Base-by-base conservation (phyloP, 2,329 filamentous ascomycete species). In the Epichloe elymi region DNA sequence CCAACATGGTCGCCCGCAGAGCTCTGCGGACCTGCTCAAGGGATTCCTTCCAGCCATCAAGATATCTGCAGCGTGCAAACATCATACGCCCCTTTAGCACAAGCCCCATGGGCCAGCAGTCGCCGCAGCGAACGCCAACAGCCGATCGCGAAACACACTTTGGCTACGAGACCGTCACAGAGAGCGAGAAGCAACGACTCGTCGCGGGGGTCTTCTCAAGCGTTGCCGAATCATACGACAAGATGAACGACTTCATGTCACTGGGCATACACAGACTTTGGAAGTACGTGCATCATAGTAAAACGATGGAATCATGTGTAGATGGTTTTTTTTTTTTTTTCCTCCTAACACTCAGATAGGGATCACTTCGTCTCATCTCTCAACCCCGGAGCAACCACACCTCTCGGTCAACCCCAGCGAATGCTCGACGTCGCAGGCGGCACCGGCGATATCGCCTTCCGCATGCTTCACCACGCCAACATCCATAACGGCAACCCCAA, bases 191-290 rank as follows among this genome's bases (percentile, higher is more conserved):
- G 70, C 72, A 70, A 43, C 62, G 74, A 57, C 67, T 72, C 75
- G 90, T 96, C 40, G 86, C 86, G 54, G 82, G 80, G 41, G 93
- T 98, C 53, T 98, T 98, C 73, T 91, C 88, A 67, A 96, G 86
- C 58, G 93, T 98, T 40, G 93, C 93, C 58, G 83, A 87, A 56
- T 88, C 86, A 17, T 98, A 98, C 71, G 93, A 98, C 69, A 85
- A 84, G 55, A 98, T 98, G 93, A 98, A 98, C 72, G 93, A 98
- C 67, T 78, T 97, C 59, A 98, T 98, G 93, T 97, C 93, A 7
- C 80, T 98, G 46, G 93, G 93, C 51, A 90, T 95, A 70, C 93
- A 98, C 68, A 86, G 93, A 42, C 74, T 98, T 38, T 98, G 93
- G 93, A 98, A 85, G 79, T 79, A 59, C 47, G 75, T 67, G 36